These are phyloP conservation scores for Thielaviopsis euricoi DNA, from an alignment of 2,329 filamentous ascomycete genomes.

Conservation along the genomic window DNA sequence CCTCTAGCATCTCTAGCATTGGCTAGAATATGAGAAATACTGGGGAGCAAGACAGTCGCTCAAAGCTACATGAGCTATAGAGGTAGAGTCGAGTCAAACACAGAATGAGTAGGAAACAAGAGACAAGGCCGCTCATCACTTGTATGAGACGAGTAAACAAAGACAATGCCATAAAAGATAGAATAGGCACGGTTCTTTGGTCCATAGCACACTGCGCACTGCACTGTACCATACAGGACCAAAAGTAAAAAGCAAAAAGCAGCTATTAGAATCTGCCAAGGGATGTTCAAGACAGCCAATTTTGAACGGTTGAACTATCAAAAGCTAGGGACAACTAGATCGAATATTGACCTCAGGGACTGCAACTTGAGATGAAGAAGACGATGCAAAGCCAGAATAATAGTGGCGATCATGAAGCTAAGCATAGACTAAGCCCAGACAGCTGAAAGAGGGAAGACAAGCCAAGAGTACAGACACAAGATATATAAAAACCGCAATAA, in stretches of 20 bases:
- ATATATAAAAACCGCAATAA: neutral
- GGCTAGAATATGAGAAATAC: neutral
- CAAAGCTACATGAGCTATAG: constrained; percentile 11
- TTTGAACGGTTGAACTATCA: neutral
- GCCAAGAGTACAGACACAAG: neutral
- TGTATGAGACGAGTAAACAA: neutral
- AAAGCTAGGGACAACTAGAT: neutral
- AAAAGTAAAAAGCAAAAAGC: too few species aligned
- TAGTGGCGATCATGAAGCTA: neutral
- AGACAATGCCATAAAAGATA: too few species aligned
- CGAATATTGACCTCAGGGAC: neutral
- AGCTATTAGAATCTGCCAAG: neutral
- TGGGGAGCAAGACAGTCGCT: constrained; percentile 1
- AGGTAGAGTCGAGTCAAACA: neutral
- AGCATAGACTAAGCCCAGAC: neutral
- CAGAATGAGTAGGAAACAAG: neutral
- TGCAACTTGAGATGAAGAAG: neutral
- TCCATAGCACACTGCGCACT: too few species aligned
- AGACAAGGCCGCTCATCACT: neutral
- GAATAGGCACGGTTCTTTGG: too few species aligned
- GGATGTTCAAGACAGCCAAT: neutral
- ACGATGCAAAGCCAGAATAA: neutral
- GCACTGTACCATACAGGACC: neutral
- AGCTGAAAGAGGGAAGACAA: neutral
- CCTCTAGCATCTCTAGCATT: neutral